Conservation (phyloP, 2,329 filamentous ascomycete genomes). For the Biscogniauxia marginata region DNA sequence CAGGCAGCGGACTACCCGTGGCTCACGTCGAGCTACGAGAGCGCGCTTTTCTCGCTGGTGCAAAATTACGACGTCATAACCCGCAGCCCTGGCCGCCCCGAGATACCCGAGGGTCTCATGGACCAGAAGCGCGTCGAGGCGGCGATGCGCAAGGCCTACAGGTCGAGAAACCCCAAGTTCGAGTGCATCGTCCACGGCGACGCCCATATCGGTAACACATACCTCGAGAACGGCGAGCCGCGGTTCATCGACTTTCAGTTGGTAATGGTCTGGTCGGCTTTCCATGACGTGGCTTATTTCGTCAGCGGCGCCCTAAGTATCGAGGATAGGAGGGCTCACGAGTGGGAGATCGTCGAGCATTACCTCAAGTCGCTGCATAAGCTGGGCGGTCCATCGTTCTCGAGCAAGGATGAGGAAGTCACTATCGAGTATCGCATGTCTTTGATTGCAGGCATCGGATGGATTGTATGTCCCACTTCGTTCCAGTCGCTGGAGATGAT, state of each 20-base stretch:
- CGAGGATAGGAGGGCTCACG: constrained; percentile 34
- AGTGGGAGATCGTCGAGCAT: constrained; percentile 34
- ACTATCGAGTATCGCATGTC: constrained; percentile 33
- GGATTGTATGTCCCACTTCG: constrained; percentile 34
- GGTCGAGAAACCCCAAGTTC: constrained; percentile 32
- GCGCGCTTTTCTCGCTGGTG: constrained; percentile 27
- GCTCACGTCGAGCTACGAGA: constrained; percentile 31
- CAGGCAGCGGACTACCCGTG: constrained; percentile 29
- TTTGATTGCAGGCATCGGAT: constrained; percentile 34
- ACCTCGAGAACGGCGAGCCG: constrained; percentile 26
- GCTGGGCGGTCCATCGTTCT: constrained; percentile 26
- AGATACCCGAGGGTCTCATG: constrained; percentile 27
- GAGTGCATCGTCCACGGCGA: constrained; percentile 36
- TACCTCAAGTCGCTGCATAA: constrained; percentile 30
- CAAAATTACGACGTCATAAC: constrained; percentile 27
- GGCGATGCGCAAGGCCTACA: constrained; percentile 33
- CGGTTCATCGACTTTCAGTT: constrained; percentile 39
- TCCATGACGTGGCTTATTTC: constrained; percentile 39
- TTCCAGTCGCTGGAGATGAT: constrained; percentile 36
- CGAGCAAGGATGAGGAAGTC: constrained; percentile 27
- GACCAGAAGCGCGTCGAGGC: constrained; percentile 29
- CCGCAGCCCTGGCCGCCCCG: constrained; percentile 24
- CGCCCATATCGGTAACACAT: constrained; percentile 36
- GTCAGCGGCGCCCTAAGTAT: constrained; percentile 32
- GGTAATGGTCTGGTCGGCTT: constrained; percentile 34